Base-by-base conservation (phyloP, 805 yeast species). In the Candida endomychidarum region DNA sequence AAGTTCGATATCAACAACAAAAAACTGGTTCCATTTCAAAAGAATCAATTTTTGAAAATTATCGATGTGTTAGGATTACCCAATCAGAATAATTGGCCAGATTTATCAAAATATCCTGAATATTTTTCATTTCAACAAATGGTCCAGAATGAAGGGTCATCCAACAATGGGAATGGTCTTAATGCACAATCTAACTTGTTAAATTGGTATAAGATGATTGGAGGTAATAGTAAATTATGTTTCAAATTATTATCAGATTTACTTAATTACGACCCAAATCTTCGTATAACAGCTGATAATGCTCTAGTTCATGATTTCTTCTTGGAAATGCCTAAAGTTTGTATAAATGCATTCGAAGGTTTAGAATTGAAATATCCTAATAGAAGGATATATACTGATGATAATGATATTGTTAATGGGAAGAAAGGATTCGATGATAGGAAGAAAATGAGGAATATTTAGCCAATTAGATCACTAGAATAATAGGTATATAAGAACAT, bases 51-150 rank as follows among this genome's bases (percentile, higher is more conserved):
- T 57, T 84, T 86, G 53, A 89, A 88, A 57, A 90, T 93, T 17
- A 70, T 93, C 19, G 98, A 93, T 60, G 83, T 93, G n/a, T 63
- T 93, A 46, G 99, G 99, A 0, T 80, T 95, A 0, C 99, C 99
- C 0, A 77, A 77, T 3, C 56, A 69, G 4, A 76, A 80, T n/a
- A 73, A 68, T 34, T 93, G 99, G 98, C 84, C 93, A 0, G 70
- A 82, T 16, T 61, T 93, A 26, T 70, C 73, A 29, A 80, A 80
- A 47, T 90, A 88, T 55, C 98, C 99, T 0, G 99, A 93, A 54
- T 93, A 74, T 57, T 48, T 49, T 16, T 56, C 67, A 12, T 66
- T 68, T 43, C 66, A 63, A 41, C 72, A 88, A 41, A 75, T 80
- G 38, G 52, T 62, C 16, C 34, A 23, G 16, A 23, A 24, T n/a